These are phyloP conservation scores for Fusarium setosum DNA, from an alignment of 2,329 filamentous ascomycete genomes.

Conservation along the genomic window DNA sequence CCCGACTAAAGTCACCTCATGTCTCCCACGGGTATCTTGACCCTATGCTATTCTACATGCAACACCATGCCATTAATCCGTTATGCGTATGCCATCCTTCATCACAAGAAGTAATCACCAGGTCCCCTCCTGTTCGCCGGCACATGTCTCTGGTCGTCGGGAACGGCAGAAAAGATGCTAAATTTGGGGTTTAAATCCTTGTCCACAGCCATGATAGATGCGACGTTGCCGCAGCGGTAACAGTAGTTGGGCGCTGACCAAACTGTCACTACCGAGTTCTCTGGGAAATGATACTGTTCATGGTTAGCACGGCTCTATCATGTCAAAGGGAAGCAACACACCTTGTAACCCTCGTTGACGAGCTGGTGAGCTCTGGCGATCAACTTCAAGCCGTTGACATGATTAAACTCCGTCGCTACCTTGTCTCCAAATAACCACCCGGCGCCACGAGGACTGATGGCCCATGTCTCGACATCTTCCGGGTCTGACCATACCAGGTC, in stretches of 20 bases:
- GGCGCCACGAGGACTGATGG: slow-evolving; percentile 92
- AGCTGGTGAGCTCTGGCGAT: slow-evolving; percentile 98
- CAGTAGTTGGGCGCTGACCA: slow-evolving; percentile 98
- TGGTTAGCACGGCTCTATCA: slow-evolving; percentile 41
- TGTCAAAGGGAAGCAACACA: slow-evolving; percentile 50
- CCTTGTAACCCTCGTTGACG: slow-evolving; percentile 98
- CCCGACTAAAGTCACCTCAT: slow-evolving; percentile 46
- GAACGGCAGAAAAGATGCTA: slow-evolving; percentile 91
- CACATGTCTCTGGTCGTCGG: slow-evolving; percentile 84
- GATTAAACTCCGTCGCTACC: slow-evolving; percentile 96
- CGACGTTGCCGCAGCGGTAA: slow-evolving; percentile 95
- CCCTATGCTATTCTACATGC: slow-evolving; percentile 56
- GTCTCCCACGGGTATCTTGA: slow-evolving; percentile 54
- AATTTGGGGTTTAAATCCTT: slow-evolving; percentile 90
- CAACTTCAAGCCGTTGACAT: slow-evolving; percentile 95
- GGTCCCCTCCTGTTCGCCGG: slow-evolving; percentile 76
- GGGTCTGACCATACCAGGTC: slow-evolving; percentile 99
- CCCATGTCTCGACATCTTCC: slow-evolving; percentile 97
- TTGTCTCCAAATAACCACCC: slow-evolving; percentile 98
- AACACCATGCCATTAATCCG: slow-evolving; percentile 42
- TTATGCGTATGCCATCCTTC: slow-evolving; percentile 41
- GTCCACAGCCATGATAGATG: slow-evolving; percentile 93
- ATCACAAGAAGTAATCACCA: slow-evolving; percentile 76
- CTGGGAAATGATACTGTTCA: slow-evolving; percentile 85
- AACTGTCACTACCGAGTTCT: slow-evolving; percentile 96